Conservation (phyloP, 2,329 filamentous ascomycete species). For the Bimuria novae-zelandiae region DNA sequence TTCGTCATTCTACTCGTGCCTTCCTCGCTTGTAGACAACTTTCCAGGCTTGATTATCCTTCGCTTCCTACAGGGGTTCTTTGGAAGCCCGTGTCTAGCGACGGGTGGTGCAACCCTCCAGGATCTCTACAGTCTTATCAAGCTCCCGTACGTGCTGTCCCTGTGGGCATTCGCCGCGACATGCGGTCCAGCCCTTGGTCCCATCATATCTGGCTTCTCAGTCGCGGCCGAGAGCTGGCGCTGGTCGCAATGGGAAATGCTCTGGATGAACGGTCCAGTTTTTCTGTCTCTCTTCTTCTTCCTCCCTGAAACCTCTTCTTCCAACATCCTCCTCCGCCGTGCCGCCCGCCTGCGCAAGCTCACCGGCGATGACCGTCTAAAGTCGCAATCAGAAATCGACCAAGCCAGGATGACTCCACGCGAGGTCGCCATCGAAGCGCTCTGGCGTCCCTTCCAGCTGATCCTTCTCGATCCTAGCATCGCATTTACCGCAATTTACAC, state of each 20-base stretch:
- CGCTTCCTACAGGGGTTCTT: slow-evolving; percentile 49
- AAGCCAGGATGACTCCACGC: slow-evolving; percentile 43
- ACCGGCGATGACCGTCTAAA: slow-evolving; percentile 69
- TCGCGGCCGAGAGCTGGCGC: slow-evolving; percentile 73
- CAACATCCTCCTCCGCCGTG: slow-evolving; percentile 72
- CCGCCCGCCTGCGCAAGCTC: slow-evolving; percentile 70
- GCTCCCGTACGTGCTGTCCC: slow-evolving; percentile 50
- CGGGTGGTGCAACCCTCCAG: slow-evolving; percentile 44
- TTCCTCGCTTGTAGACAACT: slow-evolving; percentile 66
- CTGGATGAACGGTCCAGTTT: slow-evolving; percentile 73
- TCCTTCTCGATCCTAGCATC: slow-evolving; percentile 83
- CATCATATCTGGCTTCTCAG: slow-evolving; percentile 75
- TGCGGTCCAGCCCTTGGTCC: slow-evolving; percentile 67
- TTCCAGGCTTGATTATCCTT: slow-evolving; percentile 64
- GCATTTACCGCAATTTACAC: slow-evolving; percentile 84
- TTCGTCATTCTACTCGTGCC: slow-evolving; percentile 71
- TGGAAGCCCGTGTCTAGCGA: slow-evolving; percentile 45
- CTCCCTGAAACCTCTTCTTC: slow-evolving; percentile 87
- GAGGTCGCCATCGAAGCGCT: slow-evolving; percentile 58
- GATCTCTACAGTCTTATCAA: slow-evolving; percentile 50
- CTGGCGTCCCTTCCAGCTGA: slow-evolving; percentile 79
- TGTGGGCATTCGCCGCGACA: slow-evolving; percentile 53
- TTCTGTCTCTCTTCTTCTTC: slow-evolving; percentile 79
- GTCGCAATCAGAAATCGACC: slow-evolving; percentile 79
- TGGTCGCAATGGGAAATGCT: slow-evolving; percentile 89